Conservation (phyloP, 192 early-diverging fungal species). For the Podila epigama region DNA sequence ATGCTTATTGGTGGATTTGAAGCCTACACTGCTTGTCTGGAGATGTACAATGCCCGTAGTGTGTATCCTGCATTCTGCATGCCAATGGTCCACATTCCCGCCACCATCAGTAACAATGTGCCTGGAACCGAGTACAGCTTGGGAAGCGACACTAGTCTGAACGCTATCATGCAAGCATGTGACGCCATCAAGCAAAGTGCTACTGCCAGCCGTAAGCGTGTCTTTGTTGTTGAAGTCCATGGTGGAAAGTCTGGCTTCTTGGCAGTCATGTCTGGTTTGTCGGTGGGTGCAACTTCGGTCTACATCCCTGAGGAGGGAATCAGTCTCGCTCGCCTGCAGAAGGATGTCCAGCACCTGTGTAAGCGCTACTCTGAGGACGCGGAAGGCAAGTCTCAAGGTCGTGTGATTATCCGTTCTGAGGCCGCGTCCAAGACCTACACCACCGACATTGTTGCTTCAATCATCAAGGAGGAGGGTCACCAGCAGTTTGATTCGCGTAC, state of each 20-base stretch:
- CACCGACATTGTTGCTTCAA: slow-evolving; percentile 85
- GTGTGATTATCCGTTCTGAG: slow-evolving; percentile 84
- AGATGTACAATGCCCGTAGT: slow-evolving; percentile 72
- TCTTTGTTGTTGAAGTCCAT: slow-evolving; percentile 97
- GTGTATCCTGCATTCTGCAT: slow-evolving; percentile 94
- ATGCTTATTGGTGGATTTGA: slow-evolving; percentile 98
- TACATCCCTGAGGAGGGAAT: slow-evolving; percentile 97
- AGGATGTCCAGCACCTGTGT: slow-evolving; percentile 83
- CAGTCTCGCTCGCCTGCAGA: slow-evolving; percentile 77
- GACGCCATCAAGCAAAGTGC: slow-evolving; percentile 95
- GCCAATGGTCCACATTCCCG: slow-evolving; percentile 91
- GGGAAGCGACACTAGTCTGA: slow-evolving; percentile 94
- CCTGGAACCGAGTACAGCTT: slow-evolving; percentile 96
- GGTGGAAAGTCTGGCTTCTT: slow-evolving; percentile 96
- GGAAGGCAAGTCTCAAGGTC: slow-evolving; percentile 76
- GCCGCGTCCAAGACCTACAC: slow-evolving; percentile 83
- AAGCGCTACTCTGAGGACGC: slow-evolving; percentile 82
- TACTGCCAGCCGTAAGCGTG: slow-evolving; percentile 85
- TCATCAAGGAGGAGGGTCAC: slow-evolving; percentile 86
- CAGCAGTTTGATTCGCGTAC: slow-evolving; percentile 92
- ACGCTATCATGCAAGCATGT: slow-evolving; percentile 89
- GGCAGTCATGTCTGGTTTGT: slow-evolving; percentile 85
- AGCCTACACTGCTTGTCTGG: slow-evolving; percentile 81
- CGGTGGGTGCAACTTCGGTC: slow-evolving; percentile 86
- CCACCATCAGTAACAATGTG: slow-evolving; percentile 97